phyloP scores from a whole-genome alignment of 371 early-diverging fungal genomes.

The Mortierella sp. region DNA sequence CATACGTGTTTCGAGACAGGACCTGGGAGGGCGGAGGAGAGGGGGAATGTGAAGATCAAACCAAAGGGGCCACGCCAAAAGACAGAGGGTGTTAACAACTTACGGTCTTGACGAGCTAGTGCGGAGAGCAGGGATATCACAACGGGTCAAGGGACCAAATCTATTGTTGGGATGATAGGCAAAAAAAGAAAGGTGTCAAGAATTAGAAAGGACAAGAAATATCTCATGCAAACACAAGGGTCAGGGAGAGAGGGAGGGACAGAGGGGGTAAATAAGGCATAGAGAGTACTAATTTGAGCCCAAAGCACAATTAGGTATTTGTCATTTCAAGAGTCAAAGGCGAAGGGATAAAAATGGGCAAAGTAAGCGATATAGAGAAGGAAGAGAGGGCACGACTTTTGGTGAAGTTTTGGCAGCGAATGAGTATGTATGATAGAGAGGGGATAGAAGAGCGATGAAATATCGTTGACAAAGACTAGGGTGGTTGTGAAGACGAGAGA shows the following conservation, averaged over 20 bases:
- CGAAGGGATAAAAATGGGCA: not conserved
- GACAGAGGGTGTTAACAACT: constrained; percentile 2
- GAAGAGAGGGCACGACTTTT: no score
- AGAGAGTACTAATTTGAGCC: no score
- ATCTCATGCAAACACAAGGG: not conserved
- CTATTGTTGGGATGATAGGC: constrained; percentile 51
- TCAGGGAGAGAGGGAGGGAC: not conserved
- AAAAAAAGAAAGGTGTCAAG: not conserved
- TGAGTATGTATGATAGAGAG: not conserved
- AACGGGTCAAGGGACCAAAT: constrained; percentile 84
- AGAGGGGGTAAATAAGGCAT: not conserved
- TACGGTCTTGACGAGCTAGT: constrained; percentile 52
- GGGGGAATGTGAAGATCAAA: not conserved
- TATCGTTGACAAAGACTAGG: not conserved
- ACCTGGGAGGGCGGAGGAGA: not conserved
- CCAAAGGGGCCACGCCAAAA: not conserved
- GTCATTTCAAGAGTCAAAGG: constrained; percentile 11
- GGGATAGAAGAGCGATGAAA: not conserved
- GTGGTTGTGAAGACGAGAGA: not conserved
- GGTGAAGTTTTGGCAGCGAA: no score
- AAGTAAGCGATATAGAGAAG: not conserved
- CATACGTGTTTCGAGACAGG: no score
- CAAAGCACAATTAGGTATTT: not conserved
- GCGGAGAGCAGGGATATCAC: constrained; percentile 86
- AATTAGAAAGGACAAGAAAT: not conserved